Evolutionary conservation across 179 eudicot genomes (phyloP).

Genomic region (Pouteria campechiana): DNA sequence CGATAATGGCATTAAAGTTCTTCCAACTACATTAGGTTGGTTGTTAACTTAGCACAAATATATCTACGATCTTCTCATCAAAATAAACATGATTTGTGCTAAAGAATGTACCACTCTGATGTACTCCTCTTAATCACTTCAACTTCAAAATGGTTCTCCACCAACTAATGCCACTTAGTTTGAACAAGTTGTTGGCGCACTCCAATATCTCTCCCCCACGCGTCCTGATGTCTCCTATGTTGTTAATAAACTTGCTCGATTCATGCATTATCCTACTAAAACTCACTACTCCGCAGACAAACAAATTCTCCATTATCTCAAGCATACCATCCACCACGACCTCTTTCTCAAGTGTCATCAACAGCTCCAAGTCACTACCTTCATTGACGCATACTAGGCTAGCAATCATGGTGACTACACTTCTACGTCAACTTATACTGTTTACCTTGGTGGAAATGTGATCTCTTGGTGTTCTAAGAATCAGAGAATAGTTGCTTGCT

Average conservation of each 20-base stretch:
- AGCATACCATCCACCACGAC: background rate
- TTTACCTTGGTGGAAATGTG: constrained; percentile 1
- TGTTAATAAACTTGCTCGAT: background rate
- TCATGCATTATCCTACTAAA: background rate
- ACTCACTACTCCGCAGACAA: constrained; percentile 1
- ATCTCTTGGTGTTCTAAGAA: background rate
- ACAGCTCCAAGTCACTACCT: too few species aligned
- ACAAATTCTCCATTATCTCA: background rate
- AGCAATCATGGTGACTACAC: background rate
- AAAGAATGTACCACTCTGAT: constrained; percentile 1
- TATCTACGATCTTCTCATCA: background rate
- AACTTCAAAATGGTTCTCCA: background rate
- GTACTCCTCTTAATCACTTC: background rate
- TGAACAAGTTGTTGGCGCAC: background rate
- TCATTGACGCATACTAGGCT: constrained; percentile 6
- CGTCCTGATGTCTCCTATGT: constrained; percentile 3
- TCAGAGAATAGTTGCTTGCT: constrained; percentile 1
- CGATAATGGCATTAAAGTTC: background rate
- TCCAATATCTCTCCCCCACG: constrained; percentile 3
- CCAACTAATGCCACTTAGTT: background rate
- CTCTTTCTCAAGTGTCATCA: background rate
- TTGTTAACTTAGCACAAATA: background rate
- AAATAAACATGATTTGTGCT: background rate
- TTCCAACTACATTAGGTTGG: background rate
- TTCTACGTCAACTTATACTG: too few species aligned